Conservation (phyloP, 495 filamentous ascomycete species). For the Penicillium antarcticum region DNA sequence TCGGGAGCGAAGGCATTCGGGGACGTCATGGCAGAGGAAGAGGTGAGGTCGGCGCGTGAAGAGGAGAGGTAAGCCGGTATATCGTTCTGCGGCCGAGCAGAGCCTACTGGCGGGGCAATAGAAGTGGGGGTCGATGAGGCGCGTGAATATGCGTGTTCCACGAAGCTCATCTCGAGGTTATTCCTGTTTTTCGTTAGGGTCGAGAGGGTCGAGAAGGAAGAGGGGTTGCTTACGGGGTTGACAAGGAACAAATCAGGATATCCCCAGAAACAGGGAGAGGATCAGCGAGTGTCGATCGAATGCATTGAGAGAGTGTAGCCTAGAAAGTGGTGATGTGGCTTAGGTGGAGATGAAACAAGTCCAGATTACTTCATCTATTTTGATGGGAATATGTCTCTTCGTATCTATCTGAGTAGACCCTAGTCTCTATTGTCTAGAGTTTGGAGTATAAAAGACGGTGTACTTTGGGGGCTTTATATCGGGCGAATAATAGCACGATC, state of each 20-base stretch:
- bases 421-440: too few relatives aligned
- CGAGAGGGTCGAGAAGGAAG: too few relatives aligned
- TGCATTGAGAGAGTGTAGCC: conserved; percentile 6
- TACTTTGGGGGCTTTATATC: conserved; percentile 5
- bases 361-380: conserved; percentile 6
- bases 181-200: too few relatives aligned
- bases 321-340: conserved; percentile 15
- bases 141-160: conserved; percentile 20
- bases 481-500: conserved; percentile 38
- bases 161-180: conserved; percentile 1
- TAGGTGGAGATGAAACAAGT: conserved; percentile 13
- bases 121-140: conserved; percentile 40
- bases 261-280: conserved; percentile 7
- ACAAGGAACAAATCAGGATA: conserved; percentile 10
- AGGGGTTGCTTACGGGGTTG: conserved; percentile 6
- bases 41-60: conserved; percentile 25
- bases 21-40: conserved; percentile 31
- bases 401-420: not conserved
- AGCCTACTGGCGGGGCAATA: conserved; percentile 38
- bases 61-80: conserved; percentile 41
- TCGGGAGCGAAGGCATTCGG: conserved; percentile 20
- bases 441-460: conserved; percentile 17
- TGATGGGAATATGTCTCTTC: not conserved
- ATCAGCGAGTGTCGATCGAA: conserved; percentile 9
- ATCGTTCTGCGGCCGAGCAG: conserved; percentile 38